Evolutionary conservation across 208 protist genomes (phyloP).

Genomic region (Willaertia magna): DNA sequence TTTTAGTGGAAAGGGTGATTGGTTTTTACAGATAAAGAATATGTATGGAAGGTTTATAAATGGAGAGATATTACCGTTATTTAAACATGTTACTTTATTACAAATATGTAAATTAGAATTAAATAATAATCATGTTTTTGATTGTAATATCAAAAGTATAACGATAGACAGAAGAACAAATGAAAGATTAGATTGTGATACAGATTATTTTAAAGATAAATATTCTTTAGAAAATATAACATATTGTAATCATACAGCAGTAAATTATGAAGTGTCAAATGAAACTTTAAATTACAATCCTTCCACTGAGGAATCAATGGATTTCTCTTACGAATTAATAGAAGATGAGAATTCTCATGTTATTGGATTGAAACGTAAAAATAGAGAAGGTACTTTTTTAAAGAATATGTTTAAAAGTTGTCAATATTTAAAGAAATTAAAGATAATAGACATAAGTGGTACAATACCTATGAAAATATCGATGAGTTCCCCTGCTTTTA

Average conservation of each 20-base stretch:
- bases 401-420: background rate
- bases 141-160: background rate
- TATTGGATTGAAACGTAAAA: background rate
- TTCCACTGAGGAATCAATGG: background rate
- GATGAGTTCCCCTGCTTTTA: background rate
- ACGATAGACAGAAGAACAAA: background rate
- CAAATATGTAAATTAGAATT: background rate
- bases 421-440: background rate
- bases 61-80: background rate
- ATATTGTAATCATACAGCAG: no score
- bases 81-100: background rate
- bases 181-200: background rate
- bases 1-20: background rate
- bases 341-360: background rate
- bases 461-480: background rate
- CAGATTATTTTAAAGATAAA: background rate
- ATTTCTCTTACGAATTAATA: background rate
- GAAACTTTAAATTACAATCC: background rate
- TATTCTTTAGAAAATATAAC: no score
- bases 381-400: background rate
- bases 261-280: no score
- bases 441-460: background rate
- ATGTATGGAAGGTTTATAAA: background rate
- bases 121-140: background rate
- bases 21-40: background rate